Base-by-base conservation (phyloP, 805 yeast species). In the Teunomyces funiuensis region DNA sequence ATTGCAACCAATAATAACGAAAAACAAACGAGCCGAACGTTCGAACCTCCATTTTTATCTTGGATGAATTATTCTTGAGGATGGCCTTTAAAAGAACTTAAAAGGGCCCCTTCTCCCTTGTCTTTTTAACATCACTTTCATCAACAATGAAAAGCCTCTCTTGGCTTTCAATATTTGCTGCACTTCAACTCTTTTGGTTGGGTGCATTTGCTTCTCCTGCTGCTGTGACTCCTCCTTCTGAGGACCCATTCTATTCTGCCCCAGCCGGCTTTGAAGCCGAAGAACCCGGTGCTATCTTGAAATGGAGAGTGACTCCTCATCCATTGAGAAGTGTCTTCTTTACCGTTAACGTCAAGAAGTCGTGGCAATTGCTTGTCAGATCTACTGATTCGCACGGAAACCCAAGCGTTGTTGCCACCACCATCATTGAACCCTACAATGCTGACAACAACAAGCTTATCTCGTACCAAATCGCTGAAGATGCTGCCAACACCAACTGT, bases 161-260 rank as follows among this genome's bases (percentile, higher is more conserved):
- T 17, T 31, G 34, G 34, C 13, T 19, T 19, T 13, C 18, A 11
- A 6, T 31, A 14, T n/a, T 31, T 18, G 17, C 20, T 7, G 15
- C 19, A 10, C 19, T 31, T 25, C 34, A 31, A 19, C 6, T 31
- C 23, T 18, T 31, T 13, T 31, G 25, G n/a, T 31, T 31, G 14
- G 34, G 34, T 17, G 34, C 19, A n/a, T 19, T 31, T n/a, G 34
- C 34, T 6, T 7, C 19, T 11, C 34, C 25, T 22, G 25, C 11
- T 5, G 25, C 25, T 22, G 25, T 22, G 7, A 11, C 10, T 3
- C 11, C 25, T 11, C 25, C 25, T 3, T 9, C 5, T 22, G 25
- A 52, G 13, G 68, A 61, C 39, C 43, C 45, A 1, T 63, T 61
- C 41, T 61, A 63, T 41, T 22, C 14, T 2, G 52, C 60, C 3